Percentiles rank a stretch among this genome's conserved stretches.
These are phyloP conservation scores for Colletotrichum sp. DNA, from an alignment of 2,329 filamentous ascomycete genomes.

Conservation along the genomic window DNA sequence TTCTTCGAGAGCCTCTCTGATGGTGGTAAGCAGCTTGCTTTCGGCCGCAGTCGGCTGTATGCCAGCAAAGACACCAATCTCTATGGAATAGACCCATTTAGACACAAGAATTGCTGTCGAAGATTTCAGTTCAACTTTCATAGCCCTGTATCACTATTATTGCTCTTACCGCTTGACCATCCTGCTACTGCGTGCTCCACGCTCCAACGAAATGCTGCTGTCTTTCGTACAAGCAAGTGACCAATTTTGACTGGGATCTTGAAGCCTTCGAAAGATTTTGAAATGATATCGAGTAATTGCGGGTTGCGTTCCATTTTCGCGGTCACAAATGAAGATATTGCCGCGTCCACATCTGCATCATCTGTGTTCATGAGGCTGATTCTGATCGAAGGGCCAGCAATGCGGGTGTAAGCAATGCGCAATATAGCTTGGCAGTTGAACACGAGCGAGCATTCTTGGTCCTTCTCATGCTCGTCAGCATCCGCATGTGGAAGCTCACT, in stretches of 20 bases:
- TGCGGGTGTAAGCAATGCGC: not conserved
- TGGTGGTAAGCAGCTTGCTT: not conserved
- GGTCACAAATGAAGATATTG: not conserved
- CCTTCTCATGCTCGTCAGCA: not conserved
- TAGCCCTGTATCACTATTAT: too few relatives aligned
- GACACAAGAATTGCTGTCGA: not conserved
- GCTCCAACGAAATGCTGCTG: not conserved
- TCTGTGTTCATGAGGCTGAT: not conserved
- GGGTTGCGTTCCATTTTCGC: not conserved
- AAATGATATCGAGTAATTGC: not conserved
- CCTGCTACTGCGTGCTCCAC: not conserved
- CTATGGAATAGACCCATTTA: not conserved
- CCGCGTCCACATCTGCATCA: not conserved
- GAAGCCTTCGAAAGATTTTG: not conserved
- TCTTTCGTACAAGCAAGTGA: not conserved
- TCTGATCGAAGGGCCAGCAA: not conserved
- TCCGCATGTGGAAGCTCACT: not conserved
- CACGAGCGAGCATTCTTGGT: not conserved
- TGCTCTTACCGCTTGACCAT: not conserved
- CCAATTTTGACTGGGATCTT: not conserved
- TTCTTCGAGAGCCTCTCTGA: not conserved
- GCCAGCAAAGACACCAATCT: not conserved
- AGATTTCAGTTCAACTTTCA: not conserved
- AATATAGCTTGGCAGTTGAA: not conserved
- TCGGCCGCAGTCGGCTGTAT: not conserved